These are phyloP conservation scores for Amaranthus cruentus DNA, from an alignment of 148 eudicot genomes.

Conservation along the genomic window DNA sequence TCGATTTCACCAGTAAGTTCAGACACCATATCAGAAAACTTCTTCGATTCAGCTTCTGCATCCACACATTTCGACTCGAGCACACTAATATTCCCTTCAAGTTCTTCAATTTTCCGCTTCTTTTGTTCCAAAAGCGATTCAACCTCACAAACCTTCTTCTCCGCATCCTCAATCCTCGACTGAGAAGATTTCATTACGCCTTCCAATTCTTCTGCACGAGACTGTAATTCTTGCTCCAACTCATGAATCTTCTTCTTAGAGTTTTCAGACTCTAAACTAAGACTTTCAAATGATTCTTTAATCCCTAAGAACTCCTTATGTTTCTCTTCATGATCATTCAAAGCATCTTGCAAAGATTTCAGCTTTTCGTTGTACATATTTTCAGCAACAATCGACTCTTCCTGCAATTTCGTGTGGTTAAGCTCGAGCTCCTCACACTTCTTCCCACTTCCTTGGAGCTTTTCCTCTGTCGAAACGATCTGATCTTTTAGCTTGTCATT, in stretches of 20 bases:
- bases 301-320: slow-evolving; percentile 56
- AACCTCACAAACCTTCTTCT: slow-evolving; percentile 45
- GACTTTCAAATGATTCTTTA: slow-evolving; percentile 62
- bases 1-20: slow-evolving; percentile 50
- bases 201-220: slow-evolving; percentile 48
- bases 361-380: slow-evolving; percentile 52
- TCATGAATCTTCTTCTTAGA: slow-evolving; percentile 68
- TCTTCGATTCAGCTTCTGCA: slow-evolving; percentile 51
- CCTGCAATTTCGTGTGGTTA: slow-evolving; percentile 52
- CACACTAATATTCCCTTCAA: slow-evolving; percentile 50
- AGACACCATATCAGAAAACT: slow-evolving; percentile 40
- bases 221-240: slow-evolving; percentile 56
- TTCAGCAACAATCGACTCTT: slow-evolving; percentile 48
- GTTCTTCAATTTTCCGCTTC: slow-evolving; percentile 58
- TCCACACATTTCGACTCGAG: slow-evolving; percentile 50
- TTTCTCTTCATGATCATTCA: slow-evolving; percentile 63
- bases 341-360: slow-evolving; percentile 50
- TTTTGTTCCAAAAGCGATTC: slow-evolving; percentile 58
- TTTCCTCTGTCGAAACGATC: slow-evolving; percentile 36
- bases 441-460: slow-evolving; percentile 49
- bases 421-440: slow-evolving; percentile 54
- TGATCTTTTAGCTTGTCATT: slow-evolving; percentile 55
- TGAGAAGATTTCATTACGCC: slow-evolving; percentile 50
- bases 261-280: slow-evolving; percentile 62
- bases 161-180: slow-evolving; percentile 61